Percentiles rank a stretch among this genome's conserved stretches.
Conservation (phyloP, 805 yeast genomes). For the Kazachstania viticola region DNA sequence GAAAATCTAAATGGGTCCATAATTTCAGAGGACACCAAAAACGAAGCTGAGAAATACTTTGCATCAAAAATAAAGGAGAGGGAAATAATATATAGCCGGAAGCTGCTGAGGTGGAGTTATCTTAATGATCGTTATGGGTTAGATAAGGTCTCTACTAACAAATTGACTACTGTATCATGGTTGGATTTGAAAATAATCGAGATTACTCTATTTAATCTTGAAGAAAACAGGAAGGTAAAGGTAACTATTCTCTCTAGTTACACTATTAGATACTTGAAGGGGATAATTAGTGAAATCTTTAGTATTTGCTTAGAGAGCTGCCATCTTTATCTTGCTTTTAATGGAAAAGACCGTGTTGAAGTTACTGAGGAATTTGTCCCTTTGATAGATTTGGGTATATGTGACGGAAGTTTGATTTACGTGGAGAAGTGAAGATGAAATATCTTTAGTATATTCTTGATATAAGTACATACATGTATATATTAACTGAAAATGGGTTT, state of each 20-base stretch:
- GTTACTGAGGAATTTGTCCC: conserved; percentile 1
- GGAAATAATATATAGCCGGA: conserved; percentile 17
- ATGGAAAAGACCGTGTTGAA: neutral
- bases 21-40: conserved; percentile 36
- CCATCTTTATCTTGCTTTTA: too few relatives aligned
- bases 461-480: too few relatives aligned
- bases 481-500: too few relatives aligned
- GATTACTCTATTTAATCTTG: too few relatives aligned
- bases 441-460: neutral
- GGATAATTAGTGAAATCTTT: conserved; percentile 11
- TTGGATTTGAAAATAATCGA: too few relatives aligned
- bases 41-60: conserved; percentile 59
- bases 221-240: too few relatives aligned
- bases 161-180: too few relatives aligned
- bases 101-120: conserved; percentile 30
- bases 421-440: neutral
- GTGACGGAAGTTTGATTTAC: neutral
- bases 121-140: conserved; percentile 30
- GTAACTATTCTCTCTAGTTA: conserved; percentile 9
- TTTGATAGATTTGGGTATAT: conserved; percentile 1
- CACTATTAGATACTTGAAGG: conserved; percentile 17
- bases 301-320: too few relatives aligned
- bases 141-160: too few relatives aligned
- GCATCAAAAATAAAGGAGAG: conserved; percentile 34
- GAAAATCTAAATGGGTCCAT: conserved; percentile 45